Base-by-base conservation (phyloP, 257 asterid genomes). In the Eucommia ulmoides region DNA sequence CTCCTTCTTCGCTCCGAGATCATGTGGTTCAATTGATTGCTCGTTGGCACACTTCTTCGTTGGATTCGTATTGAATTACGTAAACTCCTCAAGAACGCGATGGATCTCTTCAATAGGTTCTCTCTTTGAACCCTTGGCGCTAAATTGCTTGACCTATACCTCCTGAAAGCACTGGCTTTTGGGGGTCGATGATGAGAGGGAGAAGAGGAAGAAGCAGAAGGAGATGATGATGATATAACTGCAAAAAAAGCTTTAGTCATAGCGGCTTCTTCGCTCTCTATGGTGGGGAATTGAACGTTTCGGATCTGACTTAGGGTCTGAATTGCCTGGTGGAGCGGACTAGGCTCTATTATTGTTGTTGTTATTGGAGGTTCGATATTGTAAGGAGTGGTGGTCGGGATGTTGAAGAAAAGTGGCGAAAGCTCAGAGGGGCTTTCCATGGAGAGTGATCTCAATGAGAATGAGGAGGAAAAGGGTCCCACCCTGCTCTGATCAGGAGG, bases 1-100 rank as follows among this genome's bases (percentile, higher is more conserved):
- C 95, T 67, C 2, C 97, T 50, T 59, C 63, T 73, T 61, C 92
- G 52, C 63, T 88, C 97, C 0, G 87, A 65, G 20, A 83, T 78
- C 93, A 77, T 77, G 33, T 83, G 95, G 55, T 83, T 82, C 55
- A 78, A 26, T 60, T 78, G 94, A 0, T 80, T 70, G 1, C 45
- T 66, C 1, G 70, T 63, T 1, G 80, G 64, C 12, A n/a, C n/a
- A n/a, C 69, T 52, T 53, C 51, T 73, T 20, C 61, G 63, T 19
- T 60, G 76, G 1, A 8, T 41, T 1, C 52, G 72, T 3, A 41
- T 63, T 24, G 64, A 61, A 51, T 50, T 3, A 25, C 50, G 51
- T 45, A 83, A 49, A 61, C 65, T 69, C 50, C 75, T 74, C 54
- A 71, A 71, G 63, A 78, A 83, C 21, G 54, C 47, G n/a, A 88